Evolutionary conservation across 768 basidiomycete species (phyloP).

Genomic region (Rhodotorula toruloides): DNA sequence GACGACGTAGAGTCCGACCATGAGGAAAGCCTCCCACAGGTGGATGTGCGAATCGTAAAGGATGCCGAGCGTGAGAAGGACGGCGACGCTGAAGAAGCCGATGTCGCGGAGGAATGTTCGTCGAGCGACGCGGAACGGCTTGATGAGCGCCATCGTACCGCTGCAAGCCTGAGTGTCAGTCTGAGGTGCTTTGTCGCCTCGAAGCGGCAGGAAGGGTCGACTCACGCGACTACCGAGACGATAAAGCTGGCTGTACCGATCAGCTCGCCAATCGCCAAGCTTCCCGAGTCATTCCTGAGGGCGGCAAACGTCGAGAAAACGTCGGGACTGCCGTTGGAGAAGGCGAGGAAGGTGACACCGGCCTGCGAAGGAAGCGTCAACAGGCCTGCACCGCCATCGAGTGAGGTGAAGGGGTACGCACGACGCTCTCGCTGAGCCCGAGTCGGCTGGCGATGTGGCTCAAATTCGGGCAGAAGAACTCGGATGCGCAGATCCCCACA

Average conservation of each 20-base stretch:
- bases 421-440: conserved; percentile 79
- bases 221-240: conserved; percentile 76
- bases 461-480: conserved; percentile 96
- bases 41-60: conserved; percentile 69
- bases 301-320: conserved; percentile 94
- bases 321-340: conserved; percentile 95
- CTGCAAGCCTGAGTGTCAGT: neutral
- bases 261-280: conserved; percentile 88
- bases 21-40: conserved; percentile 64
- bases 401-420: conserved; percentile 11
- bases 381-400: neutral
- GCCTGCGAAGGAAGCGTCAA: conserved; percentile 49
- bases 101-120: conserved; percentile 86
- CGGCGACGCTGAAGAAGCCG: conserved; percentile 83
- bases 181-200: neutral
- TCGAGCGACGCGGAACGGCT: conserved; percentile 78
- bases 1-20: conserved; percentile 66
- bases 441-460: conserved; percentile 73
- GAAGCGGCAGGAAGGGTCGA: neutral
- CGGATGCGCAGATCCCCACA: conserved; percentile 87
- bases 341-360: conserved; percentile 92
- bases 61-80: conserved; percentile 67
- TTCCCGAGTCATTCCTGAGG: conserved; percentile 75
- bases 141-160: conserved; percentile 95
- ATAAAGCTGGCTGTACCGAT: conserved; percentile 95